Conservation (phyloP, 2,329 filamentous ascomycete species). For the Zymoseptoria ardabiliae region DNA sequence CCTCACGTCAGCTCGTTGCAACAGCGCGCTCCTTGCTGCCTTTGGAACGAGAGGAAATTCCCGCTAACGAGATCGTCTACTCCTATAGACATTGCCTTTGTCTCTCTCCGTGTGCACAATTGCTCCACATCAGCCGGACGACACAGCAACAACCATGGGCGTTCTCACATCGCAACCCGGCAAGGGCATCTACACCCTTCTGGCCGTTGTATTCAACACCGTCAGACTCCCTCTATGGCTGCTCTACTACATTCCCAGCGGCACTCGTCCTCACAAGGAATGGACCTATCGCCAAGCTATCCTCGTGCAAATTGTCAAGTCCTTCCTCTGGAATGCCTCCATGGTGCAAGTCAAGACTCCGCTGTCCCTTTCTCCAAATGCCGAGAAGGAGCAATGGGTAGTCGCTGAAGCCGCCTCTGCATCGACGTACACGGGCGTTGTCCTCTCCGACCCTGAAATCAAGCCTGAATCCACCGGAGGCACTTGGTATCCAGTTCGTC, state of each 20-base stretch:
- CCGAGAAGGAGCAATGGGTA: constrained; percentile 35
- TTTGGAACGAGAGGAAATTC: neutral
- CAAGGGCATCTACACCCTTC: constrained; percentile 34
- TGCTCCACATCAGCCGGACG: neutral
- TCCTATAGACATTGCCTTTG: neutral
- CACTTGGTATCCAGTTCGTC: constrained; percentile 35
- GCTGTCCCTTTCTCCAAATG: constrained; percentile 29
- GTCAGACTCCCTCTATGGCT: constrained; percentile 35
- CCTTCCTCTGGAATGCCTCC: constrained; percentile 29
- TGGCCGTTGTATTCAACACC: constrained; percentile 30
- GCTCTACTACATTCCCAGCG: constrained; percentile 31
- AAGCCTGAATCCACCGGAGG: constrained; percentile 34
- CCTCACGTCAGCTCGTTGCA: neutral
- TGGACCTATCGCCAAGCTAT: constrained; percentile 37
- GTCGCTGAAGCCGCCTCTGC: constrained; percentile 16
- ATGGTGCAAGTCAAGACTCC: constrained; percentile 25
- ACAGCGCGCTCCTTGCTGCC: neutral
- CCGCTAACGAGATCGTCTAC: neutral
- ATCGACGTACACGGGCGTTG: constrained; percentile 10
- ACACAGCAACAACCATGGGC: constrained; percentile 8
- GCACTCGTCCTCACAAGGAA: constrained; percentile 33
- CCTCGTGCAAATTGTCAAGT: constrained; percentile 27
- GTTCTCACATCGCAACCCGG: constrained; percentile 31
- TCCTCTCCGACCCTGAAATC: constrained; percentile 27
- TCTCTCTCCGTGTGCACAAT: neutral